Conservation (phyloP, 2,329 filamentous ascomycete species). For the Arthrobotrys entomopaga region DNA sequence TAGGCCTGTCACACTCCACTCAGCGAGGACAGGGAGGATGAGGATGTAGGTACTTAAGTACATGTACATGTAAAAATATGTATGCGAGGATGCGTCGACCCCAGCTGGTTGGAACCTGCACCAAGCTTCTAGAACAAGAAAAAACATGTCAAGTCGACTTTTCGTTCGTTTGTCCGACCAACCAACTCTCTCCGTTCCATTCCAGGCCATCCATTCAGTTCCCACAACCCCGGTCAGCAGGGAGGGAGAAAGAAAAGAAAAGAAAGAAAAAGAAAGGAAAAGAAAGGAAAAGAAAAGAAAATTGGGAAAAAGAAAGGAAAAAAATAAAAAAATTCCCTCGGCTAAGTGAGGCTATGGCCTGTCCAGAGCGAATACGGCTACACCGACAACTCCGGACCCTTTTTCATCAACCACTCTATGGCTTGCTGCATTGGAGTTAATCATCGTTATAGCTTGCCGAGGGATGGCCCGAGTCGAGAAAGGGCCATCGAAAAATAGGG, state of each 20-base stretch:
- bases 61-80: no score
- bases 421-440: no score
- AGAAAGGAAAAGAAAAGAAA: no score
- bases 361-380: not conserved
- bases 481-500: no score
- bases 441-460: not conserved
- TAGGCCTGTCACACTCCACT: slow-evolving; percentile 3
- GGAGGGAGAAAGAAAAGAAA: no score
- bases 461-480: not conserved
- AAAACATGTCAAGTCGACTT: slow-evolving; percentile 60
- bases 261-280: no score
- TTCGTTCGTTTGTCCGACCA: slow-evolving; percentile 12
- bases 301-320: no score
- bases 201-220: not conserved
- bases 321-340: not conserved
- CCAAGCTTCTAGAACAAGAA: slow-evolving; percentile 61
- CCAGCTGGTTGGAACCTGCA: slow-evolving; percentile 24
- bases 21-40: no score
- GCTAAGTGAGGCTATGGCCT: slow-evolving; percentile 32
- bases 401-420: not conserved
- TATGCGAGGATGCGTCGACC: no score
- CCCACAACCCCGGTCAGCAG: no score
- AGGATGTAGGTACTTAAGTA: no score
- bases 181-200: slow-evolving; percentile 11
- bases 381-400: not conserved